A percentile compares a stretch with the other conserved stretches of the same genome.
phyloP scores from a whole-genome alignment of 371 early-diverging fungal species.

The Massospora cicadina region DNA sequence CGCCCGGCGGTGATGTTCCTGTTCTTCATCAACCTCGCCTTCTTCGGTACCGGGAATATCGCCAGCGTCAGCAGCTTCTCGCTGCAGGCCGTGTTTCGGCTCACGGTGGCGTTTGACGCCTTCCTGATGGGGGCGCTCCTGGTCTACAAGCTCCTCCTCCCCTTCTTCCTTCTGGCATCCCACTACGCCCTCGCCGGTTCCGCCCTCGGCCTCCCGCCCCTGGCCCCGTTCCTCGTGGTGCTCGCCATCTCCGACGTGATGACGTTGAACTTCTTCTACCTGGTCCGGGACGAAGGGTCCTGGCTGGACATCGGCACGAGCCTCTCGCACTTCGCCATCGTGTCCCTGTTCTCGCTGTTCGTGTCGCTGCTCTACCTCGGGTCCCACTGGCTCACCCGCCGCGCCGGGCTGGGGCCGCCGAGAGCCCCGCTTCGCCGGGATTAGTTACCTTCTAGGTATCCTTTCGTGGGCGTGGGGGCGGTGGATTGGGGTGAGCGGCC shows the following conservation, averaged over 20 bases:
- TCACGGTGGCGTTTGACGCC: constrained; percentile 77
- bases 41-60: constrained; percentile 93
- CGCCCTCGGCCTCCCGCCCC: constrained; percentile 54
- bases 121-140: constrained; percentile 77
- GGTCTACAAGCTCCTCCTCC: constrained; percentile 73
- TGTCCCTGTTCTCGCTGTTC: constrained; percentile 65
- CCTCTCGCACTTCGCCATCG: constrained; percentile 75
- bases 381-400: neutral
- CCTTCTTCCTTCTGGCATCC: constrained; percentile 76
- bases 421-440: neutral
- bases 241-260: constrained; percentile 75
- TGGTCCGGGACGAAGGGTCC: constrained; percentile 77
- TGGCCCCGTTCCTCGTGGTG: constrained; percentile 64
- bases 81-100: constrained; percentile 73
- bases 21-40: constrained; percentile 77
- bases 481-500: too few species aligned
- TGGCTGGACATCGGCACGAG: constrained; percentile 96
- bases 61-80: constrained; percentile 77
- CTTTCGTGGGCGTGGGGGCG: too few species aligned
- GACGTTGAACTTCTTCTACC: constrained; percentile 89
- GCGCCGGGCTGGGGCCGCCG: neutral
- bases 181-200: constrained; percentile 55
- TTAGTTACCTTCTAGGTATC: too few species aligned
- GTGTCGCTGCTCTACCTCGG: neutral
- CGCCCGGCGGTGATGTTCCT: constrained; percentile 34